Percentiles rank a stretch among this genome's conserved stretches.
Conservation (phyloP, 352 stramenopile species). For the Globisporangium takayamanum region DNA sequence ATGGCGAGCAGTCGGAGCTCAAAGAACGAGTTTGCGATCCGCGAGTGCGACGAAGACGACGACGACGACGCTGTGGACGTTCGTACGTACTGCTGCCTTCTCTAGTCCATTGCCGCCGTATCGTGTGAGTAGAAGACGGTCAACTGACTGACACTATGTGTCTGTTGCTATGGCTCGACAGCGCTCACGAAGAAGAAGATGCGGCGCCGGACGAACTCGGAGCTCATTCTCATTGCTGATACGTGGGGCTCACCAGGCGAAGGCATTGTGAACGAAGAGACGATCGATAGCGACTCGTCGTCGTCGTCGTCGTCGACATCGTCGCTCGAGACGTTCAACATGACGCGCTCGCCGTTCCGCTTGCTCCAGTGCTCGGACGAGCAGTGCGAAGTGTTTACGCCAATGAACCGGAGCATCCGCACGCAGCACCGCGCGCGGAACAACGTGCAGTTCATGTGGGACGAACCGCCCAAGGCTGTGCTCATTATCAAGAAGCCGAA, state of each 20-base stretch:
- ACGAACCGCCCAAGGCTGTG: conserved; percentile 71
- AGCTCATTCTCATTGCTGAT: conserved; percentile 78
- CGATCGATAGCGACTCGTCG: conserved; percentile 41
- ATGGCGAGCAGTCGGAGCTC: conserved; percentile 13
- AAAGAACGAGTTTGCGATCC: conserved; percentile 5
- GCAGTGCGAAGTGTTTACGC: conserved; percentile 84
- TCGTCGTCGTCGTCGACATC: conserved; percentile 20
- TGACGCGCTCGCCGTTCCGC: conserved; percentile 60
- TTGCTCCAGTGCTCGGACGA: conserved; percentile 84
- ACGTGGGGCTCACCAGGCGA: conserved; percentile 65
- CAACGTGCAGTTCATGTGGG: conserved; percentile 88
- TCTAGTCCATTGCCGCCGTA: not conserved
- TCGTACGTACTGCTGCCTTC: not conserved
- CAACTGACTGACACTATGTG: not conserved
- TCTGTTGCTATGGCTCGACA: conserved; percentile 4
- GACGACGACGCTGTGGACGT: not conserved
- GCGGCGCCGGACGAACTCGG: conserved; percentile 74
- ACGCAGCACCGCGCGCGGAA: conserved; percentile 81
- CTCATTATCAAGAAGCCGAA: conserved; percentile 89
- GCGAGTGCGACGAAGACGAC: conserved; percentile 19
- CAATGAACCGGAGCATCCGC: conserved; percentile 81
- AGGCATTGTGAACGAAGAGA: conserved; percentile 65
- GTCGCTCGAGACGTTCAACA: conserved; percentile 30
- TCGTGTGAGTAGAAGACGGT: not conserved
- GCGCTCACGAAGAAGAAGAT: conserved; percentile 46